Evolutionary conservation across 805 yeast species (phyloP), one percentile per base, ranked within the genome.

Genomic region (Cyberlindnera nakhonratchasimensis): DNA sequence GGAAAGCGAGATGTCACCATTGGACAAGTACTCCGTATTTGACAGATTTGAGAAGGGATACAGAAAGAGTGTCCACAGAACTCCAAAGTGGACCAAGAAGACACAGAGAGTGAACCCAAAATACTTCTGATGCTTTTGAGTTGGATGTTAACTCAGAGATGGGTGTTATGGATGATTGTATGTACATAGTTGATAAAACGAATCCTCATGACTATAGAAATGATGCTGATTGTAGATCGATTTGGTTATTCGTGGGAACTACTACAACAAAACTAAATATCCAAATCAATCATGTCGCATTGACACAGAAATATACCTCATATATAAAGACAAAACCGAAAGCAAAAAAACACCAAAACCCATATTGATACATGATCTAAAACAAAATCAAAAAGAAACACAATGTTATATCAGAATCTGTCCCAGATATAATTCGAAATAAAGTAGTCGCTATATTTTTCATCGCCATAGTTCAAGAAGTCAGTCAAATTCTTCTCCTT

Each of bases 71-170:
- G 79, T 86, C 20, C 98, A 91, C 59, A 67, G 80, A 63, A 85
- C 83, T 32, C 96, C 96, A 17, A 86, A 89, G 61, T 89, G 96
- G 95, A 89, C 97, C 41, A 88, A 82, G 68, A 62, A 79, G 48
- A 78, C 95, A 8, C 74, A 82, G 63, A 80, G 96, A 69, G 79
- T 75, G 45, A 84, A 86, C 58, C 96, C 96, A 34, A 73, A 56
- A 32, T 45, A 51, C 41, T 57, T 54, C 47, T 55, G 35, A 44
- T 26, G 11, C 8, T 6, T 2, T 2, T 13, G 13, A n/a, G n/a
- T n/a, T n/a, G n/a, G n/a, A 6, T 11, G 8, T 18, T n/a, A 6
- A 6, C 5, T 30, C 19, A 17, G 35, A 11, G 18, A 10, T 12
- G 26, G n/a, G 18, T 25, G 14, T 24, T 8, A 12, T 22, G 12